Conservation (phyloP, 2,329 filamentous ascomycete genomes). For the Phaeosphaeriaceae sp. region DNA sequence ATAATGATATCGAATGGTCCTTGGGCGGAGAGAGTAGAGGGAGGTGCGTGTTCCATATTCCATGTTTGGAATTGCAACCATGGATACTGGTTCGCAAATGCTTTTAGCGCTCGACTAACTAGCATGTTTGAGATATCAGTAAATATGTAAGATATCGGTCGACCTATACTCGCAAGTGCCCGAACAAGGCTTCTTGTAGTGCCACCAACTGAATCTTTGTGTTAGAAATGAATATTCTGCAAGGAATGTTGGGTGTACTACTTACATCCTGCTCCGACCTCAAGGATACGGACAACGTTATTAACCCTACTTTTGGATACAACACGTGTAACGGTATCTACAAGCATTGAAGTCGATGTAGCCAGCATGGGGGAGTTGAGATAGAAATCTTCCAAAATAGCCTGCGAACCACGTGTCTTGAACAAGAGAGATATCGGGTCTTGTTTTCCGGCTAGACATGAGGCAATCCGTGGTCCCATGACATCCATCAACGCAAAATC, state of each 20-base stretch:
- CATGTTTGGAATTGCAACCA: constrained; percentile 41
- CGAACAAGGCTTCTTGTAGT: too few relatives aligned
- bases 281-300: background rate
- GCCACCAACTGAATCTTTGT: too few relatives aligned
- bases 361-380: constrained; percentile 23
- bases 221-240: too few relatives aligned
- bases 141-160: too few relatives aligned
- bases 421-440: constrained; percentile 23
- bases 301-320: constrained; percentile 6
- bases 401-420: constrained; percentile 9
- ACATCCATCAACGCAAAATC: constrained; percentile 17
- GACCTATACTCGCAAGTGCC: too few relatives aligned
- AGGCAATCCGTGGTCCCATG: constrained; percentile 14
- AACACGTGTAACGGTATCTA: constrained; percentile 10
- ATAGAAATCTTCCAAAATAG: constrained; percentile 23
- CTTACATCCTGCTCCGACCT: background rate
- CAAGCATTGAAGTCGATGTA: constrained; percentile 20
- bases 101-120: too few relatives aligned
- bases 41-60: constrained; percentile 32
- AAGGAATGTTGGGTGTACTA: too few relatives aligned
- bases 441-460: constrained; percentile 16
- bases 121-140: too few relatives aligned
- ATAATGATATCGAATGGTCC: constrained; percentile 21
- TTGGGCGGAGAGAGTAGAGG: background rate
- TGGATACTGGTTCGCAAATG: constrained; percentile 13